Evolutionary conservation across 371 early-diverging fungal genomes (phyloP).

Genomic region (Haplosporangium sp.): DNA sequence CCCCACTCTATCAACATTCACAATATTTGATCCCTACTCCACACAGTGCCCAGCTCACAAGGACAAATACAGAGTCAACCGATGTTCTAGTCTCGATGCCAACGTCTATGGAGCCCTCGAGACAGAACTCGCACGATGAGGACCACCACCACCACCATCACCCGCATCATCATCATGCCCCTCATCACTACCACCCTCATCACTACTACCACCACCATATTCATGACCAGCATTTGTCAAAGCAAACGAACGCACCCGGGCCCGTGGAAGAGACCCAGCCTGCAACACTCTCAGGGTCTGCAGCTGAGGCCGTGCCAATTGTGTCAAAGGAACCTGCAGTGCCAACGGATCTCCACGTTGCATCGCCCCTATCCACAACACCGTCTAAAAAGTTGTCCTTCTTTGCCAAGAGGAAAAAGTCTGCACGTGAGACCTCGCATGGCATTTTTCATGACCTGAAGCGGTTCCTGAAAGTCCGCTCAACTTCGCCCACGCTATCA

Average conservation of each 20-base stretch:
- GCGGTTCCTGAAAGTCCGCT: conserved; percentile 55
- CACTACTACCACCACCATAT: conserved; percentile 16
- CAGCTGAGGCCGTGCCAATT: too few relatives aligned
- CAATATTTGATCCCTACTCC: conserved; percentile 3
- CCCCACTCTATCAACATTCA: conserved; percentile 6
- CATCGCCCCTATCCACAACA: conserved; percentile 3
- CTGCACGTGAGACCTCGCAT: conserved; percentile 47
- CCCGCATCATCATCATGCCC: conserved; percentile 12
- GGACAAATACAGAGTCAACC: conserved; percentile 37
- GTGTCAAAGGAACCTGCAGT: too few relatives aligned
- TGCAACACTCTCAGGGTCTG: not conserved
- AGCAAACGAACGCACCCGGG: conserved; percentile 27
- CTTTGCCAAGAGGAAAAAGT: conserved; percentile 17
- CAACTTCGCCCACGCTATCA: conserved; percentile 27
- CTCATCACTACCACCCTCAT: not conserved
- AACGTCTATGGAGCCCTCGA: conserved; percentile 30
- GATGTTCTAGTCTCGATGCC: conserved; percentile 37
- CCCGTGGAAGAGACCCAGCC: conserved; percentile 12
- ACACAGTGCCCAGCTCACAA: conserved; percentile 18
- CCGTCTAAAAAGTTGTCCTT: conserved; percentile 16
- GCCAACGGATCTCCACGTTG: too few relatives aligned
- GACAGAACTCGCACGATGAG: conserved; percentile 44
- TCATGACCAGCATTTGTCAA: conserved; percentile 7
- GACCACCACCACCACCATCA: conserved; percentile 22
- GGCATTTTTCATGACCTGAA: conserved; percentile 62